These are phyloP conservation scores for Aspergillus latus DNA, from an alignment of 2,329 filamentous ascomycete genomes.

Conservation along the genomic window DNA sequence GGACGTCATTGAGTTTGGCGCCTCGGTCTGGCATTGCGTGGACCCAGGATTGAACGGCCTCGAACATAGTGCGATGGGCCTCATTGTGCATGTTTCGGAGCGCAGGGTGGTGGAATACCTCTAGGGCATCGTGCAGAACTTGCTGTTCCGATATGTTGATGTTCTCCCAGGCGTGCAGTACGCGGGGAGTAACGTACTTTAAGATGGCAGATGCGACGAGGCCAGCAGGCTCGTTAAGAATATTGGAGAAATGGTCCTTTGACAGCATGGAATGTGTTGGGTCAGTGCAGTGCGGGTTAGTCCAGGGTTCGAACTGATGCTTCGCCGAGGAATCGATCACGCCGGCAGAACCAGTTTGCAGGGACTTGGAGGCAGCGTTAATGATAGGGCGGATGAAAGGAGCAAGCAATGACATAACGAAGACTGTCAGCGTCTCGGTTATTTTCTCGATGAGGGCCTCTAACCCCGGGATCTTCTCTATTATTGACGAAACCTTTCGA, in stretches of 20 bases:
- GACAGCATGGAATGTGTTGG: slow-evolving; percentile 81
- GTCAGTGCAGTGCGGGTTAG: slow-evolving; percentile 70
- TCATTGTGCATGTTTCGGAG: slow-evolving; percentile 73
- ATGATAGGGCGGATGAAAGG: slow-evolving; percentile 93
- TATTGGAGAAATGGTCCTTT: slow-evolving; percentile 81
- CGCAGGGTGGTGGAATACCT: slow-evolving; percentile 87
- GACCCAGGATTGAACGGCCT: slow-evolving; percentile 78
- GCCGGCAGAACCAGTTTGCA: slow-evolving; percentile 81
- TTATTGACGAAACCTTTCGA: slow-evolving; percentile 76
- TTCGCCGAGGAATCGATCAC: slow-evolving; percentile 67
- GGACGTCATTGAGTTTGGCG: slow-evolving; percentile 67
- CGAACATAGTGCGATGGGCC: slow-evolving; percentile 85
- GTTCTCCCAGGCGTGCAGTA: slow-evolving; percentile 93
- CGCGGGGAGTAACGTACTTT: slow-evolving; percentile 80
- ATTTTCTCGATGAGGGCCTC: slow-evolving; percentile 91
- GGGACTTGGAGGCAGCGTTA: slow-evolving; percentile 74
- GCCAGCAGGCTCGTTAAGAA: slow-evolving; percentile 75
- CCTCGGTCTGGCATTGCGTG: slow-evolving; percentile 66
- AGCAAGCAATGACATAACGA: slow-evolving; percentile 84
- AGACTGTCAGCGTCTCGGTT: slow-evolving; percentile 86
- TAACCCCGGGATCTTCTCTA: slow-evolving; percentile 88
- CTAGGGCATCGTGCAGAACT: slow-evolving; percentile 76
- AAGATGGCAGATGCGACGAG: slow-evolving; percentile 72
- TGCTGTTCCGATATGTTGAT: slow-evolving; percentile 77
- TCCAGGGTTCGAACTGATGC: slow-evolving; percentile 78